phyloP scores from a whole-genome alignment of 2,329 filamentous ascomycete genomes.

The Purpureocillium takamizusanense region DNA sequence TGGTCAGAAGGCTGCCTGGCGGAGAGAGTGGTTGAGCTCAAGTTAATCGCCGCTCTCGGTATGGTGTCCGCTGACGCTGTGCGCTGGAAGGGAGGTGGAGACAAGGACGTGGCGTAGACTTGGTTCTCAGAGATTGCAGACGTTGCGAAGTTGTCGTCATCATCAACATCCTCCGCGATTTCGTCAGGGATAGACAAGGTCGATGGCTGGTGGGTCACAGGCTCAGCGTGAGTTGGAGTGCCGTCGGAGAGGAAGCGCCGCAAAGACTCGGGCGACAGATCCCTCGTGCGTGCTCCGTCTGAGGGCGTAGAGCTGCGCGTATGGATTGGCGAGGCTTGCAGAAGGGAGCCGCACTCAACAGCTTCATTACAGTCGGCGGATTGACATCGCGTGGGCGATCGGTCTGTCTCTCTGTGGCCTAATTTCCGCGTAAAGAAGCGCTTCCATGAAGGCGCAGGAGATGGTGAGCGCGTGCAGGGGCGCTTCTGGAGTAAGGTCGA shows the following conservation, averaged over 20 bases:
- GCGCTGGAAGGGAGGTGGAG: constrained; percentile 42
- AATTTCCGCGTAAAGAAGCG: constrained; percentile 39
- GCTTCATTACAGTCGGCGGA: too few relatives aligned
- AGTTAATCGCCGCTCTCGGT: constrained; percentile 11
- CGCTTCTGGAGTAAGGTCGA: constrained; percentile 18
- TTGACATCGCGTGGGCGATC: too few relatives aligned
- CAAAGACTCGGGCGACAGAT: constrained; percentile 48
- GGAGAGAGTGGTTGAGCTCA: constrained; percentile 15
- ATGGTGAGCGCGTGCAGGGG: constrained; percentile 38
- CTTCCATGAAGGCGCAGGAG: constrained; percentile 40
- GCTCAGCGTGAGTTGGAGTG: constrained; percentile 17
- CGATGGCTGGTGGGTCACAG: constrained; percentile 18
- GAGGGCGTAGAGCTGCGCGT: constrained; percentile 13
- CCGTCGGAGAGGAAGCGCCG: constrained; percentile 43
- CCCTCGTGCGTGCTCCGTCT: constrained; percentile 34
- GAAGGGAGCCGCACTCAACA: too few relatives aligned
- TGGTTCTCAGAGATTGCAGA: constrained; percentile 36
- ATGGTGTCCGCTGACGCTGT: constrained; percentile 18
- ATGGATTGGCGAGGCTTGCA: constrained; percentile 1
- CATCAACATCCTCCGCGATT: constrained; percentile 32
- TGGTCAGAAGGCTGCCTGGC: constrained; percentile 10
- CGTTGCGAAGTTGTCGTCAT: constrained; percentile 56
- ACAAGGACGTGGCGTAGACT: constrained; percentile 36
- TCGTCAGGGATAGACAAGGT: constrained; percentile 25
- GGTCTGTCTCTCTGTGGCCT: constrained; percentile 21